Evolutionary conservation across 805 yeast species (phyloP), one percentile per base, ranked within the genome.

Genomic region (Schwanniomyces polymorphus): DNA sequence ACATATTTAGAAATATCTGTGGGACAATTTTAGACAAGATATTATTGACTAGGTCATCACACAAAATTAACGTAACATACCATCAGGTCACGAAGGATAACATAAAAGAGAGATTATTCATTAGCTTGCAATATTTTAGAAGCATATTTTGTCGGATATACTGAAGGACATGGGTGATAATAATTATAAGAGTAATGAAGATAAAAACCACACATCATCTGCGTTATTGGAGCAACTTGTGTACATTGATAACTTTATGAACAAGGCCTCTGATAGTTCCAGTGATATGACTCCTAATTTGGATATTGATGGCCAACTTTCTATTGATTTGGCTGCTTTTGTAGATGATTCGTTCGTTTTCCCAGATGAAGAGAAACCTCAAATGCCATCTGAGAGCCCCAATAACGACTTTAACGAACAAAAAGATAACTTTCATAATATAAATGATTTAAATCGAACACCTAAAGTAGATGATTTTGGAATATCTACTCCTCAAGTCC

Each of bases 301-400:
- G 57, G 75, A 68, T 46, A 59, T 65, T 18, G 75, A 71, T 48
- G 73, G 72, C 7, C 76, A 70, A 52, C 59, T 74, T 9, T 66
- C 72, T 26, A 59, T 74, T 14, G 94, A 87, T 58, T 74, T 87
- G 52, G 87, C 89, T 14, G 91, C 91, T 0, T 87, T 87, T 75
- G 92, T 91, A 0, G 91, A 86, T 56, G 91, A 86, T 49, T 78
- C 88, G 2, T 87, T 87, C 54, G 79, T 87, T 2, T 87, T 87
- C 60, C 90, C 92, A 1, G 94, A 87, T 59, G 94, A 88, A 58
- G 92, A 86, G 29, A 86, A 86, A 59, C 85, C 85, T 1, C 75
- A 62, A 37, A 68, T 49, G 49, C 21, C 35, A n/a, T 33, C 42
- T 2, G 29, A 33, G 7, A 42, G 40, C 21, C 45, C 42, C 4